Evolutionary conservation across 140 eudicot genomes (phyloP).

Genomic region (Stevia rebaudiana): DNA sequence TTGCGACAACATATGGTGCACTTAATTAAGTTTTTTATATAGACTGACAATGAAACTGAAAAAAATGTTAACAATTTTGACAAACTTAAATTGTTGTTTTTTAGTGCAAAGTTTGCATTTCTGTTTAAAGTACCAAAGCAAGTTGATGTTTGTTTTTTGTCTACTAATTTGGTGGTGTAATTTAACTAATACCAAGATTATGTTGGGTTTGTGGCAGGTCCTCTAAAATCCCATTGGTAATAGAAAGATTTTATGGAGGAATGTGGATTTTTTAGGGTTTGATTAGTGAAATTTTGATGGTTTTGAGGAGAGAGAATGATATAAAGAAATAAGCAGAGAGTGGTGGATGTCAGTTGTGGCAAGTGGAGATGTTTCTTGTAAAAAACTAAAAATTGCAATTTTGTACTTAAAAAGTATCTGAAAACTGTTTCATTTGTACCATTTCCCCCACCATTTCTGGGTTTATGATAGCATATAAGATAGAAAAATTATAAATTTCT

Average conservation of each 20-base stretch:
- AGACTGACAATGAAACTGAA: background rate
- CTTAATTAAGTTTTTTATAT: background rate
- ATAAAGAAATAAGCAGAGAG: slow-evolving; percentile 23
- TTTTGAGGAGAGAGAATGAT: slow-evolving; percentile 25
- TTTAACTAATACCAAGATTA: slow-evolving; percentile 44
- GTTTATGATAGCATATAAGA: slow-evolving; percentile 55
- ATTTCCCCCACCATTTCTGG: slow-evolving; percentile 39
- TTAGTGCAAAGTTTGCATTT: slow-evolving; percentile 26
- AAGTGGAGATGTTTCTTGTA: slow-evolving; percentile 44
- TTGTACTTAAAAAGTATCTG: slow-evolving; percentile 18
- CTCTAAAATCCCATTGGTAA: slow-evolving; percentile 37
- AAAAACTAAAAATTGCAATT: slow-evolving; percentile 15
- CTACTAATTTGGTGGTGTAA: slow-evolving; percentile 29
- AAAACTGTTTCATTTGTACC: slow-evolving; percentile 38
- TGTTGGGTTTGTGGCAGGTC: slow-evolving; percentile 59
- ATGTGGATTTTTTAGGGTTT: slow-evolving; percentile 44
- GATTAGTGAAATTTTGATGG: slow-evolving; percentile 25
- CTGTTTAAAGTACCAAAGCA: slow-evolving; percentile 29
- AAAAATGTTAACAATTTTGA: background rate
- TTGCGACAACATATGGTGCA: background rate
- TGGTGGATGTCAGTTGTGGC: slow-evolving; percentile 56
- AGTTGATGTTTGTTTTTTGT: slow-evolving; percentile 43
- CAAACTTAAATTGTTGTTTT: slow-evolving; percentile 29
- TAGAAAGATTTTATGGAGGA: slow-evolving; percentile 31
- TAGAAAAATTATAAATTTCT: slow-evolving; percentile 28